Base-by-base conservation (phyloP, 2,329 filamentous ascomycete genomes). In the Ophiostoma quercus region DNA sequence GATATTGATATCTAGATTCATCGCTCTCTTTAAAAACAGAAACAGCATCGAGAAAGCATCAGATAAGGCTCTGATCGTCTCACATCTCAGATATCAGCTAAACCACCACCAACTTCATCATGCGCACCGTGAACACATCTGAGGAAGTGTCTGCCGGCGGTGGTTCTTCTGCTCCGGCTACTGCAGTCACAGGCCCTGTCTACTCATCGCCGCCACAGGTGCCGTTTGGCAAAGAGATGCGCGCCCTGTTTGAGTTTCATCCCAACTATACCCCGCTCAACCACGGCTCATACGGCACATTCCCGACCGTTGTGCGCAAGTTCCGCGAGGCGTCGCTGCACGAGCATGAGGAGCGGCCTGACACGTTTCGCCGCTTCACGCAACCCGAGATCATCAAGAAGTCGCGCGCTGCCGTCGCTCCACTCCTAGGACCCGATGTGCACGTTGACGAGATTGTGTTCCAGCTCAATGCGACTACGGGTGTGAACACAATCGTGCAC, bases 391-490 rank as follows among this genome's bases (percentile, higher is more conserved):
- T 85, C 9, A 79, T 92, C 0, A 83, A 86, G 70, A 77, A 82
- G 67, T 83, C 88, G 22, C 88, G 90, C 19, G 77, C 78, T 62
- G 84, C 84, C 1, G 77, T 92, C 29, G 84, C 87, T 2, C 78
- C 81, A n/a, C 74, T 89, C 51, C 81, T 93, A 66, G 85, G 90
- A 72, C 75, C 22, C 19, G 34, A 67, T 57, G 76, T 80, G 0
- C 47, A 72, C 66, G 22, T 68, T 22, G 79, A 85, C 29, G 86
- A 88, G 68, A 81, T 88, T 43, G 90, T 92, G 1, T 86, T 92
- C 72, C 84, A 92, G 2, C 84, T 86, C 32, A 93, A 93, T 76
- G 89, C 90, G 25, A 91, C 89, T 0, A 91, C 87, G 0, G 88
- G 85, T 32, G 77, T 90, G 43, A 90, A 91, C 75, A 88, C 85